Conservation (phyloP, 2,329 filamentous ascomycete genomes). For the Polytolypa hystricis region DNA sequence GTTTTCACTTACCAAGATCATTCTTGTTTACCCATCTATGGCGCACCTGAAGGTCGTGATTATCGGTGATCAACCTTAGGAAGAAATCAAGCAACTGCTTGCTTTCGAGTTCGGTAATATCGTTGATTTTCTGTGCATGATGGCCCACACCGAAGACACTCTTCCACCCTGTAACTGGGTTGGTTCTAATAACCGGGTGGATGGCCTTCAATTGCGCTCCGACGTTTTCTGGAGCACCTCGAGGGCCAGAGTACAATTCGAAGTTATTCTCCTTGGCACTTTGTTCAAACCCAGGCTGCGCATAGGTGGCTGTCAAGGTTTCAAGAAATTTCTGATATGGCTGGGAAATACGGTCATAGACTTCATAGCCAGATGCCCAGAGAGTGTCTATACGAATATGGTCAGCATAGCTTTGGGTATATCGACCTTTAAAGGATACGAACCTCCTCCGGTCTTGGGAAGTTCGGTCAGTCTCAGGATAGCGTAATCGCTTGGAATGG, state of each 20-base stretch:
- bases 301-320: constrained; percentile 28
- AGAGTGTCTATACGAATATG: constrained; percentile 28
- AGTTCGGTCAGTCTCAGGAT: constrained; percentile 35
- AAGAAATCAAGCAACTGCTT: constrained; percentile 24
- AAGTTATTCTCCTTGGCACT: constrained; percentile 22
- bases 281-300: constrained; percentile 22
- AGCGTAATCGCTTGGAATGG: constrained; percentile 37
- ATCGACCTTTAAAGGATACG: too few relatives aligned
- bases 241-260: constrained; percentile 19
- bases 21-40: constrained; percentile 27
- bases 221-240: constrained; percentile 47
- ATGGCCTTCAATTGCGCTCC: constrained; percentile 41
- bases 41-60: constrained; percentile 34
- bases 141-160: constrained; percentile 25
- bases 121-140: constrained; percentile 24
- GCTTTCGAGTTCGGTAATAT: constrained; percentile 23
- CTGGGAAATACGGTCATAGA: constrained; percentile 31
- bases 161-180: constrained; percentile 36
- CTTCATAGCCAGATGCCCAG: constrained; percentile 34
- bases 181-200: constrained; percentile 41
- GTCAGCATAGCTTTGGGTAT: too few relatives aligned
- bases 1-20: constrained; percentile 28
- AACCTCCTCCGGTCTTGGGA: constrained; percentile 33
- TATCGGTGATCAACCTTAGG: constrained; percentile 27
- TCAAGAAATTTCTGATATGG: constrained; percentile 30